These are phyloP conservation scores for Didymella exigua DNA, from an alignment of 2,329 filamentous ascomycete species.

Conservation along the genomic window DNA sequence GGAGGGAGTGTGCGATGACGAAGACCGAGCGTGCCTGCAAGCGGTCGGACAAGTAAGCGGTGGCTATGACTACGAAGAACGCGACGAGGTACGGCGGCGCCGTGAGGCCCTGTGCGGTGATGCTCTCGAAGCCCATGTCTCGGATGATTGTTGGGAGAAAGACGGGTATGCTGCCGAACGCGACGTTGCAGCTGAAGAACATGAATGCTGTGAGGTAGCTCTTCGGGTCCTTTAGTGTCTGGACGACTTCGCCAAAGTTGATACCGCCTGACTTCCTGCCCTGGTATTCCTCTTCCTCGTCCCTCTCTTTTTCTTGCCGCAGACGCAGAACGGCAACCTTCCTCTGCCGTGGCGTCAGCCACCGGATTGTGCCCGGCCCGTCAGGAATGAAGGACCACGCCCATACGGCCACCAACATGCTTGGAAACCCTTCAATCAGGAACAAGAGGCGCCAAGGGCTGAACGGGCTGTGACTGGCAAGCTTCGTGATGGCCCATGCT, in stretches of 20 bases:
- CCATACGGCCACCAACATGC: constrained; percentile 72
- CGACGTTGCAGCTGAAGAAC: constrained; percentile 87
- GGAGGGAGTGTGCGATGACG: constrained; percentile 70
- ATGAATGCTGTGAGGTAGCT: constrained; percentile 78
- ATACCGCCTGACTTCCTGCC: constrained; percentile 47
- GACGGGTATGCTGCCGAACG: constrained; percentile 85
- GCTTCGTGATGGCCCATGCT: constrained; percentile 76
- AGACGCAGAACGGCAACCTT: constrained; percentile 74
- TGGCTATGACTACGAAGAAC: constrained; percentile 73
- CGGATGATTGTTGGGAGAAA: constrained; percentile 82
- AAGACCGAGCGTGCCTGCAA: constrained; percentile 66
- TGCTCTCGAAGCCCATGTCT: constrained; percentile 73
- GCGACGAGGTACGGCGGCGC: constrained; percentile 81
- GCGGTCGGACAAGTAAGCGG: constrained; percentile 74
- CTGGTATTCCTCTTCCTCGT: constrained; percentile 31
- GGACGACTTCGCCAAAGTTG: constrained; percentile 61
- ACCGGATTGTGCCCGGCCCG: constrained; percentile 60
- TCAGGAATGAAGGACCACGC: constrained; percentile 81
- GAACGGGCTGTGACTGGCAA: constrained; percentile 69
- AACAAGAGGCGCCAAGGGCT: constrained; percentile 87
- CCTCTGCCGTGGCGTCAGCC: constrained; percentile 53
- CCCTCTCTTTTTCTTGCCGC: constrained; percentile 55
- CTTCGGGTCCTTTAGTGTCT: constrained; percentile 68
- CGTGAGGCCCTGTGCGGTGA: constrained; percentile 75
- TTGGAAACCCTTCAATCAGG: constrained; percentile 83